A percentile compares a stretch with the other conserved stretches of the same genome.
Evolutionary conservation across 2,329 filamentous ascomycete species (phyloP).

Genomic region (Fusarium falciforme): DNA sequence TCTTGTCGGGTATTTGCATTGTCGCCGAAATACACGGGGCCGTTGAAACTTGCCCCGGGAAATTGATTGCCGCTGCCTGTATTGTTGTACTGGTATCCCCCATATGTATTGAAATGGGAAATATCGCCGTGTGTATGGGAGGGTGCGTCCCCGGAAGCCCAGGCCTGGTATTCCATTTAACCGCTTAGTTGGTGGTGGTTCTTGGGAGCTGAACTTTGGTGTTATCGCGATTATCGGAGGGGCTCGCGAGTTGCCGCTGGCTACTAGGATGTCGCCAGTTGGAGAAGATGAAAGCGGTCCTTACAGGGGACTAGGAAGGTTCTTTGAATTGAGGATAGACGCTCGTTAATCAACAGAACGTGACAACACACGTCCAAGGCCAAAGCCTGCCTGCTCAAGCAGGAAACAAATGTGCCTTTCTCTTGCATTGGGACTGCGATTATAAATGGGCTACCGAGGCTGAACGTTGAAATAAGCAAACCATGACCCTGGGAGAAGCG

Average conservation of each 20-base stretch:
- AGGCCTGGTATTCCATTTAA: background rate
- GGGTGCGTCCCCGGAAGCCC: background rate
- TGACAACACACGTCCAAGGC: background rate
- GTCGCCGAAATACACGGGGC: slow-evolving; percentile 29
- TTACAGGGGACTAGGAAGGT: background rate
- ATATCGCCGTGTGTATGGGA: background rate
- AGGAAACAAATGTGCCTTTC: background rate
- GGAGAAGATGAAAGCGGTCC: background rate
- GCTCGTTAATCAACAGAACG: background rate
- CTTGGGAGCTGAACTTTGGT: background rate
- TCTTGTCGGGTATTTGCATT: background rate
- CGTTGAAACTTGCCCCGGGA: slow-evolving; percentile 42
- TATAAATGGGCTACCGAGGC: background rate
- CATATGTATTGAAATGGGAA: background rate
- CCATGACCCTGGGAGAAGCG: background rate
- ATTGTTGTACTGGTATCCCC: background rate
- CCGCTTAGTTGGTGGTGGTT: background rate
- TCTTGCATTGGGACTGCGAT: background rate
- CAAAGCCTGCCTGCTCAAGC: background rate
- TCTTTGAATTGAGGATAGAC: background rate
- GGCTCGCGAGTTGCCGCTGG: background rate
- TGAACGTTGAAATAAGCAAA: background rate
- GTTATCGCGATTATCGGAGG: background rate
- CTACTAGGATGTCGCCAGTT: background rate
- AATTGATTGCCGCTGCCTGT: background rate